Evolutionary conservation across 169 alveolate species (phyloP).

Genomic region (Condylostoma magnum): DNA sequence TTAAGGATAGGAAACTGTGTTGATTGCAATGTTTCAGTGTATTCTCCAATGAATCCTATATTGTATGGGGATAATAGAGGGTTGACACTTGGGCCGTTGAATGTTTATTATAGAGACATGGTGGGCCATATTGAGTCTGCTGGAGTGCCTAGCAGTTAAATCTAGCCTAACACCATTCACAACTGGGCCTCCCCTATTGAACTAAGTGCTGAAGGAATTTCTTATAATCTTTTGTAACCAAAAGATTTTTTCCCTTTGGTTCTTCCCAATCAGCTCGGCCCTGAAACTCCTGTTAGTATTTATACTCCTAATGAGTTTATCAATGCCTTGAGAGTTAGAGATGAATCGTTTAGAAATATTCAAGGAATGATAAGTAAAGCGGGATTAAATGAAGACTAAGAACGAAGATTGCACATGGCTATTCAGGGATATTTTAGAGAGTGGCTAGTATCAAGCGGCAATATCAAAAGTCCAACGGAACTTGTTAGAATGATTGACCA

Average conservation of each 20-base stretch:
- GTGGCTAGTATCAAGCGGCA: conserved; percentile 65
- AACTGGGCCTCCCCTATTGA: conserved; percentile 18
- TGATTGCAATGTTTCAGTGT: conserved; percentile 61
- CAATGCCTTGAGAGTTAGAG: conserved; percentile 50
- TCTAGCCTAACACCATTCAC: conserved; percentile 1
- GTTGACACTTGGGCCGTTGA: conserved; percentile 71
- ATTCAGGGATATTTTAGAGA: conserved; percentile 79
- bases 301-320: conserved; percentile 67
- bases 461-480: conserved; percentile 55
- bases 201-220: conserved; percentile 18
- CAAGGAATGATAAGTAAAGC: conserved; percentile 62
- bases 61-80: conserved; percentile 77
- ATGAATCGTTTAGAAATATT: conserved; percentile 52
- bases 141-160: not conserved
- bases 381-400: conserved; percentile 60
- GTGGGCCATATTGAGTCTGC: not conserved
- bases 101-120: conserved; percentile 38
- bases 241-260: conserved; percentile 44
- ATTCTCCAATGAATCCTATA: conserved; percentile 55
- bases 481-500: conserved; percentile 73
- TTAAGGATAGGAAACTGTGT: conserved; percentile 72
- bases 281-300: not conserved
- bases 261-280: conserved; percentile 35
- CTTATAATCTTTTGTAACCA: conserved; percentile 36
- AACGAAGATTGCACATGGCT: conserved; percentile 76